A percentile compares a stretch with the other conserved stretches of the same genome.
Evolutionary conservation across 2,329 filamentous ascomycete species (phyloP).

Genomic region (Diplodia sapinea): DNA sequence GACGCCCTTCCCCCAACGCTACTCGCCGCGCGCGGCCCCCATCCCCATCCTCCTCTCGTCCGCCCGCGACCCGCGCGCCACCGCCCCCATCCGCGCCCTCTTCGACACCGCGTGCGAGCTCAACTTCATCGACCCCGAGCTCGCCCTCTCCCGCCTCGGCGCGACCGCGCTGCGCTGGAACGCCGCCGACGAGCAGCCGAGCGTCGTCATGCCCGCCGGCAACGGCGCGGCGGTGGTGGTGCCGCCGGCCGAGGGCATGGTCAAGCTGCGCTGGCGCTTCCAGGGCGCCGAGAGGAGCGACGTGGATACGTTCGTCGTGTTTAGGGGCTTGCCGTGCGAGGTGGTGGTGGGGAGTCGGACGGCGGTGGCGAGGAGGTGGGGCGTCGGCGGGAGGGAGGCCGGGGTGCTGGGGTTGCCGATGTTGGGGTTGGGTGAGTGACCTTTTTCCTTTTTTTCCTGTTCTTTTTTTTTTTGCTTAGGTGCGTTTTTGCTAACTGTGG

Average conservation of each 20-base stretch:
- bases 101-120: neutral
- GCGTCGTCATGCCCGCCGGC: neutral
- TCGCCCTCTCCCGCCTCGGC: neutral
- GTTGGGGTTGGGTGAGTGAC: conserved; percentile 2
- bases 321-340: neutral
- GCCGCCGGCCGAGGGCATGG: neutral
- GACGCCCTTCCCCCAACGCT: conserved; percentile 1
- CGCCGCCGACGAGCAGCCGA: neutral
- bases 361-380: conserved; percentile 17
- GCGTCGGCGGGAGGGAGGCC: neutral
- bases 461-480: neutral
- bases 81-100: conserved; percentile 1
- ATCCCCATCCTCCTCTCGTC: neutral
- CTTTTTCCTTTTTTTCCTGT: neutral
- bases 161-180: neutral
- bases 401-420: neutral
- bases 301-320: conserved; percentile 2
- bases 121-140: conserved; percentile 16
- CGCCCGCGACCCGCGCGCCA: neutral
- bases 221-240: neutral
- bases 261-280: conserved; percentile 8
- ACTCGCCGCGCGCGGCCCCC: neutral
- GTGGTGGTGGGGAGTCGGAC: conserved; percentile 9
- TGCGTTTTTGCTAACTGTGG: neutral
- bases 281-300: neutral